Conservation (phyloP, 2,329 filamentous ascomycete genomes). For the Colletotrichum phormii region DNA sequence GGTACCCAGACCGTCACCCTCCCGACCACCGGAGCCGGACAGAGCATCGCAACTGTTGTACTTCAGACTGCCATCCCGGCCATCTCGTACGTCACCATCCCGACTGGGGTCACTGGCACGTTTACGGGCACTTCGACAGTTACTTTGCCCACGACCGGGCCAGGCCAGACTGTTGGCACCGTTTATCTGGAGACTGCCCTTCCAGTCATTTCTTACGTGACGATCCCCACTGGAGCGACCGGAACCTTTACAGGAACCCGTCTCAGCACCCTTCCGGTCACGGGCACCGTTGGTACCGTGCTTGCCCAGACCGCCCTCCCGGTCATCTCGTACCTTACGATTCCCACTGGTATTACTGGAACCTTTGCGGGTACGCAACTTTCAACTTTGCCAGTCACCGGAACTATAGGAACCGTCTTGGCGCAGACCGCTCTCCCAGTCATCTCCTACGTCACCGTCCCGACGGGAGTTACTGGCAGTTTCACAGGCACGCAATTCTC, state of each 20-base stretch:
- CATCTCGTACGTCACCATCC: background rate
- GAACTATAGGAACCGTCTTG: background rate
- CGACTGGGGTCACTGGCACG: background rate
- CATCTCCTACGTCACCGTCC: background rate
- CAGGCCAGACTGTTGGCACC: background rate
- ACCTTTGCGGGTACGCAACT: background rate
- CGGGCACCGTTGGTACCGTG: background rate
- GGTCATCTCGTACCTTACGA: background rate
- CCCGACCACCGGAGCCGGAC: background rate
- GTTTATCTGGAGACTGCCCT: background rate
- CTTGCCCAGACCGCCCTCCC: background rate
- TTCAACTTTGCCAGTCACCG: background rate
- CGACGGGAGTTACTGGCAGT: background rate
- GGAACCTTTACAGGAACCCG: background rate
- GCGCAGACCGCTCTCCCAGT: background rate
- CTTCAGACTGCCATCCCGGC: background rate
- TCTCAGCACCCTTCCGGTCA: background rate
- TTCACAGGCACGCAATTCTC: conserved; percentile 2
- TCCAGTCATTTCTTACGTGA: background rate
- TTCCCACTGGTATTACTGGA: background rate
- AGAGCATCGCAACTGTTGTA: background rate
- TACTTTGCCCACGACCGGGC: background rate
- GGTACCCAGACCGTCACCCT: background rate
- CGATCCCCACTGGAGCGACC: background rate
- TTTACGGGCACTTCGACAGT: background rate